Evolutionary conservation across 768 basidiomycete genomes (phyloP), one percentile per base, ranked within the genome.

Genomic region (Boletus subparvulus): DNA sequence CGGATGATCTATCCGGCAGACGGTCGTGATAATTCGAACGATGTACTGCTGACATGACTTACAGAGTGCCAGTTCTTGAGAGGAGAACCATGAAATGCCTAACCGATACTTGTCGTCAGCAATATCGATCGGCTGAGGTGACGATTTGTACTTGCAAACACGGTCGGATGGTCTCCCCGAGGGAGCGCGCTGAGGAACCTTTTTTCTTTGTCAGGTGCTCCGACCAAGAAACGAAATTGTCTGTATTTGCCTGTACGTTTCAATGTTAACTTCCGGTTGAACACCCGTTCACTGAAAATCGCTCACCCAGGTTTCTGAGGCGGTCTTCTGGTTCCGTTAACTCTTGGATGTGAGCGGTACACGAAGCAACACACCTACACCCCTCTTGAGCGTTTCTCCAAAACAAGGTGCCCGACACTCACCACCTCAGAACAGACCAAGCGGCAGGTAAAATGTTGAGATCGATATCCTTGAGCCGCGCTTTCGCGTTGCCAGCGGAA

Each of bases 31-130:
- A 14, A 28, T 33, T 24, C 6, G 40, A 17, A 21, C 10, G 13
- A 19, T 30, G 32, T 14, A 13, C 16, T n/a, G 13, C 24, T 17
- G 32, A 16, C 16, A 33, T 41, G 28, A 52, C 77, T 32, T 69
- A 86, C 86, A 26, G 85, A 85, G 66, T 88, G 87, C 87, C 86
- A 89, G 58, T 89, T 89, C 56, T 69, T 76, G 28, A 84, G 61
- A 1, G 83, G 76, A 3, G 84, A 86, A 1, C 86, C 87, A 67
- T 88, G 88, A 68, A 85, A 90, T 6, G 84, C 88, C 83, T 86
- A 17, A 21, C 9, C 1, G n/a, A 35, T 30, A 7, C 14, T 42
- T 36, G 30, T 30, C 30, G 21, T 60, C 10, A 54, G 51, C 12
- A 19, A 26, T 13, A 17, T n/a, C 0, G 37, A 41, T 49, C n/a